Evolutionary conservation across 192 early-diverging fungal genomes (phyloP).

Genomic region (Neocallimastix lanati): DNA sequence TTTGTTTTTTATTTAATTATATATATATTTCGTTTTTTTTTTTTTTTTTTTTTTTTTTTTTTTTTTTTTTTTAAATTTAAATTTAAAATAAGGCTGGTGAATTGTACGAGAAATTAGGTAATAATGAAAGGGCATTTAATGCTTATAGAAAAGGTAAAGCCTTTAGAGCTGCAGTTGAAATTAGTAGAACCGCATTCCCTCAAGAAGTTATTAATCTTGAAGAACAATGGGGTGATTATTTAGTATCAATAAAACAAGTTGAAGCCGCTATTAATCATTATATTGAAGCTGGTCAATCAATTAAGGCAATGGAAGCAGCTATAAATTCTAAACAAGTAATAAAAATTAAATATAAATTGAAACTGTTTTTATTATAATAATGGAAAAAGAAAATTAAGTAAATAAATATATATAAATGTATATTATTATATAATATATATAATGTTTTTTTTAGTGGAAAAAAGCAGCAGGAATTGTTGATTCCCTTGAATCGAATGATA

Average conservation of each 20-base stretch:
- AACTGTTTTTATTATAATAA: not conserved
- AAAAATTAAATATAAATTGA: not conserved
- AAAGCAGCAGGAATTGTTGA: slow-evolving; percentile 41
- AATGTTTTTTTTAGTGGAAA: slow-evolving; percentile 21
- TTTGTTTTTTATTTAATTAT: too few species aligned
- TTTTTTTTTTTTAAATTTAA: not conserved
- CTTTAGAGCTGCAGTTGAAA: slow-evolving; percentile 37
- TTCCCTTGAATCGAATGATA: slow-evolving; percentile 27
- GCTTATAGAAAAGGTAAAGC: slow-evolving; percentile 36
- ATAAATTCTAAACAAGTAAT: slow-evolving; percentile 27
- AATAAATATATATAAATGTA: too few species aligned
- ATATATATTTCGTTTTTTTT: too few species aligned
- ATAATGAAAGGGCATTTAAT: slow-evolving; percentile 30
- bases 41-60: not conserved
- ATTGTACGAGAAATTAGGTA: slow-evolving; percentile 32
- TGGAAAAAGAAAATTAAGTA: too few species aligned
- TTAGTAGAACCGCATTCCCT: slow-evolving; percentile 24
- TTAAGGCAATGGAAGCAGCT: slow-evolving; percentile 36
- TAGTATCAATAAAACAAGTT: slow-evolving; percentile 39
- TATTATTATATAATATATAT: not conserved
- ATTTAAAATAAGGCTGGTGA: slow-evolving; percentile 23
- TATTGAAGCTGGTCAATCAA: slow-evolving; percentile 36
- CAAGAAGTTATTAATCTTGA: slow-evolving; percentile 34
- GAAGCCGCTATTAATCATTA: slow-evolving; percentile 48
- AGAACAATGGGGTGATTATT: slow-evolving; percentile 48